Evolutionary conservation across 2,329 filamentous ascomycete genomes (phyloP).

Genomic region (Cladophialophora yegresii): DNA sequence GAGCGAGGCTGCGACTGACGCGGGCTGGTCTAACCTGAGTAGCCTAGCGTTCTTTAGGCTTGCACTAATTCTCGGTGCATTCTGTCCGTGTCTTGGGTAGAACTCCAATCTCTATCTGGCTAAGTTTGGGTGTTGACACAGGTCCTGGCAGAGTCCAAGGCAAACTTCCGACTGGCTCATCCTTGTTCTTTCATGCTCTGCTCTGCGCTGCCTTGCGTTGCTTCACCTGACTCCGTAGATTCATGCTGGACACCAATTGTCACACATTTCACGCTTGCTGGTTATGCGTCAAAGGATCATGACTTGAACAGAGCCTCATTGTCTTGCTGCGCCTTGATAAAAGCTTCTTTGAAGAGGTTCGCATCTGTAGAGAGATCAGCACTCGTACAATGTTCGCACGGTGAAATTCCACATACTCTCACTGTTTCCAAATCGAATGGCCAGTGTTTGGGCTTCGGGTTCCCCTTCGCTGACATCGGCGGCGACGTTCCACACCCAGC

Average conservation of each 20-base stretch:
- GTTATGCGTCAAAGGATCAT: constrained; percentile 13
- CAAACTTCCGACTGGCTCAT: background rate
- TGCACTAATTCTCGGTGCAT: constrained; percentile 5
- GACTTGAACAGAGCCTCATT: constrained; percentile 78
- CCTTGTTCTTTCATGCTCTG: constrained; percentile 6
- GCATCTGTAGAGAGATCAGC: constrained; percentile 64
- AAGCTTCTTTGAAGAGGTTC: constrained; percentile 95
- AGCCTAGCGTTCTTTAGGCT: background rate
- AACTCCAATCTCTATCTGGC: constrained; percentile 19
- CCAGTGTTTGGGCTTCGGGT: constrained; percentile 91
- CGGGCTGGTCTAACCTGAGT: background rate
- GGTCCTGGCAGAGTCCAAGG: constrained; percentile 3
- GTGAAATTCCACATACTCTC: constrained; percentile 69
- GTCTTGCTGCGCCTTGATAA: constrained; percentile 94
- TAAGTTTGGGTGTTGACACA: constrained; percentile 6
- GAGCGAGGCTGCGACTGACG: background rate
- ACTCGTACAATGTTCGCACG: background rate
- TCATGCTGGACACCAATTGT: constrained; percentile 23
- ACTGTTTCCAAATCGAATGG: constrained; percentile 95
- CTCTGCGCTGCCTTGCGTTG: background rate
- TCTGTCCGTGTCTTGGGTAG: constrained; percentile 2
- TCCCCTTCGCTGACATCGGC: constrained; percentile 98
- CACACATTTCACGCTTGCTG: constrained; percentile 18
- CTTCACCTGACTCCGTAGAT: constrained; percentile 5
- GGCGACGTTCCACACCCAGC: constrained; percentile 98